A percentile compares a stretch with the other conserved stretches of the same genome.
phyloP scores from a whole-genome alignment of 1,139 yeast genomes.

The Kodamaea sp. region DNA sequence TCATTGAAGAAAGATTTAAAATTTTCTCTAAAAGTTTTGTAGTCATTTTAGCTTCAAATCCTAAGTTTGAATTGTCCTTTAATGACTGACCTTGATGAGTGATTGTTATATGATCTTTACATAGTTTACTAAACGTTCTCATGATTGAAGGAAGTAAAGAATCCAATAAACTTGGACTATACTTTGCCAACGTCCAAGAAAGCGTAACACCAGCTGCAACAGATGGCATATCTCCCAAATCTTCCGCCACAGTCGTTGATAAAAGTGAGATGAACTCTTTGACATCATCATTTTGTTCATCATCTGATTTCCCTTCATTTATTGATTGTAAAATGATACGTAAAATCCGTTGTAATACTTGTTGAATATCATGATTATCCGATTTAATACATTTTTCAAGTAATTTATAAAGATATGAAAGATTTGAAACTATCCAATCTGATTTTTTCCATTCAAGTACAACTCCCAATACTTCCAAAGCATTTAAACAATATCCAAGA shows the following conservation, averaged over 20 bases:
- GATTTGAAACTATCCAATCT: slow-evolving; percentile 72
- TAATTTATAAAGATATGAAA: slow-evolving; percentile 64
- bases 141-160: slow-evolving; percentile 70
- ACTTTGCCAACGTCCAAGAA: slow-evolving; percentile 77
- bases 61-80: slow-evolving; percentile 38
- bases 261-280: slow-evolving; percentile 61
- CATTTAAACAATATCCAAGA: slow-evolving; percentile 79
- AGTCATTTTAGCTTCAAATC: slow-evolving; percentile 73
- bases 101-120: slow-evolving; percentile 82
- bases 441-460: slow-evolving; percentile 74
- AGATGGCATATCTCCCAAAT: slow-evolving; percentile 75
- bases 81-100: slow-evolving; percentile 49
- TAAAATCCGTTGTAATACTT: slow-evolving; percentile 72
- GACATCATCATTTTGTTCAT: slow-evolving; percentile 54
- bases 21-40: slow-evolving; percentile 73
- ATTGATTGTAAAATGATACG: slow-evolving; percentile 63
- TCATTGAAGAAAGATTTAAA: slow-evolving; percentile 70
- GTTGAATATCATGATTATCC: slow-evolving; percentile 82
- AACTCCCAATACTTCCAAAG: slow-evolving; percentile 85
- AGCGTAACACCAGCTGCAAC: slow-evolving; percentile 88
- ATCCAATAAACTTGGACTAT: slow-evolving; percentile 71
- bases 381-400: slow-evolving; percentile 80
- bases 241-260: slow-evolving; percentile 73
- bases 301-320: slow-evolving; percentile 41
- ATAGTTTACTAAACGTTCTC: slow-evolving; percentile 83